Evolutionary conservation across 371 early-diverging fungal genomes (phyloP), one percentile per base, ranked within the genome.

Genomic region (Mucor indicus): DNA sequence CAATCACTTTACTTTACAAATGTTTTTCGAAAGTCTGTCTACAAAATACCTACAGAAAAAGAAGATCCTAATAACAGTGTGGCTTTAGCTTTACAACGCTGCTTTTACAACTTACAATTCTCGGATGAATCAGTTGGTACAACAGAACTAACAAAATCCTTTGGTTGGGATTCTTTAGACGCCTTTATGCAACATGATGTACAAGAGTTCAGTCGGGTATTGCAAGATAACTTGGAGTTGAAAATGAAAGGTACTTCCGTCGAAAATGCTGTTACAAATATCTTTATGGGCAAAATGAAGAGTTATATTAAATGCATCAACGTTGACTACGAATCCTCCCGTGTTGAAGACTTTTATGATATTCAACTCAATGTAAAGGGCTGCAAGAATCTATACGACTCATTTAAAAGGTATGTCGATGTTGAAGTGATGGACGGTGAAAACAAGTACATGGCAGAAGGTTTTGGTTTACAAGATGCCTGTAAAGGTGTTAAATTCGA

Each of bases 1-100:
- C 99, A 99, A 67, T 92, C 96, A 13, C 76, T 99, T n/a, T 98
- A 87, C 69, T 93, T 93, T 62, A 98, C 98, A 24, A 91, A 88
- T 50, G 83, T 82, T 59, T 98, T 99, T 75, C 84, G 95, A 49
- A 89, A 88, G 40, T 84, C 94, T 53, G 76, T 90, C 37, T 96
- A 87, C 56, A 81, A 86, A 45, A 95, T 98, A 38, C 96, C 97
- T 6, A 95, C 95, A 1, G 88, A 82, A 31, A 74, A 79, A 15
- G 95, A 94, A 43, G 86, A 86, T 24, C 94, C 95, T 2, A 73
- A 75, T 12, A 91, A 87, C 49, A 87, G 86, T 30, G 87, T 96
- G 5, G 75, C 95, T 0, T 69, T 93, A 21, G 96, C 98, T 1
- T 77, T 98, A 13, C 98, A 98, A 67, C 86, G 97, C 17, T 84